Evolutionary conservation across 2,329 filamentous ascomycete species (phyloP), one percentile per base, ranked within the genome.

Genomic region (Xylaria sp.): DNA sequence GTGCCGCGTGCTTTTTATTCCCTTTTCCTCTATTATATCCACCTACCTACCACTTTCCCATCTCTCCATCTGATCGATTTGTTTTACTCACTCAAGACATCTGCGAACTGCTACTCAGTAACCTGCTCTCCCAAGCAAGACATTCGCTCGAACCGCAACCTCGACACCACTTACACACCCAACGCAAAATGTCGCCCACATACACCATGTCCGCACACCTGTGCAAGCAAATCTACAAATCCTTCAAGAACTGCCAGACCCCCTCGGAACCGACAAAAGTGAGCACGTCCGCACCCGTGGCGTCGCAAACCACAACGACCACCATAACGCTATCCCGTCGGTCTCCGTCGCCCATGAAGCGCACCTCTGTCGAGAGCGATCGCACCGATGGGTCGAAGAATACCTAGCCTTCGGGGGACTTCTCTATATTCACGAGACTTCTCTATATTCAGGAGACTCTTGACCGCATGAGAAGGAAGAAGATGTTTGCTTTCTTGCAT

Each of bases 171-270:
- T 16, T 4, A 51, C 23, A 54, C 30, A 37, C 16, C 16, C 50
- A 23, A 34, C 39, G 18, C n/a, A 63, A 75, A 47, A 85, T 85
- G 82, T 78, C 81, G 58, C 81, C 81, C 54, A 83, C 82, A 44
- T 82, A 84, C 74, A 84, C 82, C 64, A 83, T 85, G 78, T 83
- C 82, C 13, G 81, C 82, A 66, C 82, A 85, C 67, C 74, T 85
- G 72, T 82, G 80, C 80, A 83, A 82, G 72, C 77, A 84, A 67
- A 80, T 85, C 73, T 81, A 79, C 75, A 76, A 79, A 55, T 84
- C 82, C n/a, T 84, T 82, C 80, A 79, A 83, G 68, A 73, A 77
- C 51, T 77, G 76, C 64, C 76, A 79, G 64, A 70, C 74, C 34
- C 73, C 72, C 2, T 70, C 74, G 55, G 73, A 76, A 11, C 69